Conservation (phyloP, 75 land plant genomes). For the Cunninghamia lanceolata region DNA sequence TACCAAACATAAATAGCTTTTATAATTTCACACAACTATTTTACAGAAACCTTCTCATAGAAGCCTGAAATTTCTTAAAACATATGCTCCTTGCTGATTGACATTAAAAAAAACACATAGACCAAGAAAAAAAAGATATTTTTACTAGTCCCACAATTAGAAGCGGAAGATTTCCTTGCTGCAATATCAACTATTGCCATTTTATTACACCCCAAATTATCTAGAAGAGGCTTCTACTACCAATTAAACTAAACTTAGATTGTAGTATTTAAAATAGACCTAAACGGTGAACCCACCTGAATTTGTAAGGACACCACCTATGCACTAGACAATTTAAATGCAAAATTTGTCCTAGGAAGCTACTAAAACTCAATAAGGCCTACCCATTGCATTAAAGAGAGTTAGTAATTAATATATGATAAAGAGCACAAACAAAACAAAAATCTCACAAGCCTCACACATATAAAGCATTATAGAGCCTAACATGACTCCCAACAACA, state of each 20-base stretch:
- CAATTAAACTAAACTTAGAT: neutral
- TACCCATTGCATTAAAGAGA: neutral
- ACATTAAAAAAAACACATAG: too few relatives aligned
- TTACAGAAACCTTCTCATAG: too few relatives aligned
- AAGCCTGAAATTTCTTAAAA: too few relatives aligned
- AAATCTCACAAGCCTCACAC: too few relatives aligned
- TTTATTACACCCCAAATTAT: neutral
- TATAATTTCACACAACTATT: too few relatives aligned
- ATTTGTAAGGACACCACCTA: neutral
- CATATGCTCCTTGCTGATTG: too few relatives aligned
- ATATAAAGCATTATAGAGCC: too few relatives aligned
- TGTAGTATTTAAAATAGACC: too few relatives aligned
- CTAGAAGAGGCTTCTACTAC: neutral
- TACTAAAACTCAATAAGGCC: neutral
- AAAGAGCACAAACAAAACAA: too few relatives aligned
- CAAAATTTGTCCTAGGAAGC: neutral
- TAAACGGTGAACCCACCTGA: neutral
- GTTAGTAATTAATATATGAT: neutral
- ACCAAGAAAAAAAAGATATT: neutral
- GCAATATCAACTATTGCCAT: neutral
- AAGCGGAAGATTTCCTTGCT: neutral
- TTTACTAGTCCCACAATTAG: neutral
- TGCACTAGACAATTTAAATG: neutral
- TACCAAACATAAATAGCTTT: too few relatives aligned
- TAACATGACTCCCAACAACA: too few relatives aligned